A percentile compares a stretch with the other conserved stretches of the same genome.
Evolutionary conservation across 768 basidiomycete species (phyloP).

Genomic region (Tricholoma furcatifolium): DNA sequence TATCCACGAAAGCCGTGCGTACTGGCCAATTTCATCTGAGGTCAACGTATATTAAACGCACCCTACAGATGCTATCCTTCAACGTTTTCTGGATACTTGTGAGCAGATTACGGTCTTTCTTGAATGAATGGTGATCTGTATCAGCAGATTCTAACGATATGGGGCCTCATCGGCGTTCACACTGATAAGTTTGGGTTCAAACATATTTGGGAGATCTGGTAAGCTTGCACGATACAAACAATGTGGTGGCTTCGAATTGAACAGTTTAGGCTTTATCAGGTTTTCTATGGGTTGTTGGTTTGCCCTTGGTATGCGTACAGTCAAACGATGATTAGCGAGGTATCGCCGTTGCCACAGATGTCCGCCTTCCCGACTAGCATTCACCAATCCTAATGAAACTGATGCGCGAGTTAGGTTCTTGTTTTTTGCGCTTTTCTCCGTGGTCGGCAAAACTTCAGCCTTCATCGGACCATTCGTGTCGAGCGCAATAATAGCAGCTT

Average conservation of each 20-base stretch:
- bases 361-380: slow-evolving; percentile 24
- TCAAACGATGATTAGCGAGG: slow-evolving; percentile 82
- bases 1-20: slow-evolving; percentile 61
- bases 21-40: not conserved
- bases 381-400: too few species aligned
- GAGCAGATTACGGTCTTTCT: slow-evolving; percentile 16
- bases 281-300: slow-evolving; percentile 68
- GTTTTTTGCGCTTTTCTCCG: slow-evolving; percentile 74
- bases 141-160: slow-evolving; percentile 56
- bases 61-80: slow-evolving; percentile 62
- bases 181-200: slow-evolving; percentile 78
- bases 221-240: slow-evolving; percentile 8
- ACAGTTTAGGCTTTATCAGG: slow-evolving; percentile 58
- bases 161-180: slow-evolving; percentile 78
- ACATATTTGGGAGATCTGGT: slow-evolving; percentile 82
- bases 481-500: slow-evolving; percentile 69
- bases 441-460: slow-evolving; percentile 73
- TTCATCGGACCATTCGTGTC: slow-evolving; percentile 78
- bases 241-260: not conserved
- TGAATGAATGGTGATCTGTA: not conserved
- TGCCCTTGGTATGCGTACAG: slow-evolving; percentile 84
- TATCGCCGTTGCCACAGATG: slow-evolving; percentile 73
- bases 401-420: slow-evolving; percentile 48
- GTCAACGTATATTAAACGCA: not conserved
- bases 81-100: slow-evolving; percentile 74